Conservation (phyloP, 768 basidiomycete species). For the Gloeostereum incarnatum region DNA sequence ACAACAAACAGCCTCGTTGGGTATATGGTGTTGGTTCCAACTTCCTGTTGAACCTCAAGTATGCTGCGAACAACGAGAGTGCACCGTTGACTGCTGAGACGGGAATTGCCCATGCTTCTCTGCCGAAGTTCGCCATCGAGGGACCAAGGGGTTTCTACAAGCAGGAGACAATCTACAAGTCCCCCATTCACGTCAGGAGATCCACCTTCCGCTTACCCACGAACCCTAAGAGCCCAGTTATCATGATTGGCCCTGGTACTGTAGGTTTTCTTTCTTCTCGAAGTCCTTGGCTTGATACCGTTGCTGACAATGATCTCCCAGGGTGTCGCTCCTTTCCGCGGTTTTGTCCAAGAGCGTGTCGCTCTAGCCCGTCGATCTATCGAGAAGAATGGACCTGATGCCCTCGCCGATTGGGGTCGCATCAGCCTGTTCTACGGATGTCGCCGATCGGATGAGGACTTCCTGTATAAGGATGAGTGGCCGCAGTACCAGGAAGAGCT, state of each 20-base stretch:
- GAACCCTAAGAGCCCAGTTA: constrained; percentile 95
- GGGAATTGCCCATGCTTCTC: constrained; percentile 26
- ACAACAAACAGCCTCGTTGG: constrained; percentile 46
- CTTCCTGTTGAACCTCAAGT: constrained; percentile 89
- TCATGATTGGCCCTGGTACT: constrained; percentile 99
- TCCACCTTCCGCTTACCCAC: constrained; percentile 97
- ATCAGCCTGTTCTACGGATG: constrained; percentile 97
- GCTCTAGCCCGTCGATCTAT: constrained; percentile 90
- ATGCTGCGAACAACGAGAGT: constrained; percentile 53
- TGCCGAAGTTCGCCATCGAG: constrained; percentile 77
- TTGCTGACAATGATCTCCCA: constrained; percentile 19
- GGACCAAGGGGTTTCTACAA: constrained; percentile 86
- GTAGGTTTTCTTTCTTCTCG: constrained; percentile 37
- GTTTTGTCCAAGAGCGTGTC: constrained; percentile 96
- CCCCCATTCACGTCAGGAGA: constrained; percentile 89
- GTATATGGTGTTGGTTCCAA: constrained; percentile 91
- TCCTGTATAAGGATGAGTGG: constrained; percentile 95
- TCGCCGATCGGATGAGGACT: constrained; percentile 82
- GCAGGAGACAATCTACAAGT: constrained; percentile 62
- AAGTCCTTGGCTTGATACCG: constrained; percentile 6
- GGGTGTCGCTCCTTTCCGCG: constrained; percentile 99
- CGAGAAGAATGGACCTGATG: constrained; percentile 92
- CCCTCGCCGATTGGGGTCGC: constrained; percentile 90
- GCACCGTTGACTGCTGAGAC: constrained; percentile 28
- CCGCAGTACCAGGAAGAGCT: constrained; percentile 78